Evolutionary conservation across 805 yeast genomes (phyloP), one percentile per base, ranked within the genome.

Genomic region (Jamesozyma gamospora): DNA sequence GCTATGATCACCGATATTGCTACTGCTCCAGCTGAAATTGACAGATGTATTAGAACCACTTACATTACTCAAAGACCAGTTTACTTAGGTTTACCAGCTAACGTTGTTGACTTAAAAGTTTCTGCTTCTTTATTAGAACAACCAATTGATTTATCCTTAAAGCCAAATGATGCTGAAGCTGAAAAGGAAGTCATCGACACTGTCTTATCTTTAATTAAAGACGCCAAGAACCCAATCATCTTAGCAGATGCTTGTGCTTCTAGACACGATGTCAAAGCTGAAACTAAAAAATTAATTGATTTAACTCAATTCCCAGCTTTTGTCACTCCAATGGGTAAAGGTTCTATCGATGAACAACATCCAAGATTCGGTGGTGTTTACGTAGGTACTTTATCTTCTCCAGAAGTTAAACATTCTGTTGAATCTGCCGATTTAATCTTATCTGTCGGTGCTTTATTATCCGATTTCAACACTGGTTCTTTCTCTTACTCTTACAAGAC

Each of bases 251-350:
- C 94, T 35, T 84, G 95, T 71, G 85, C 88, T 44, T 66, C 79
- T 36, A 74, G 94, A 66, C 94, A 84, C 65, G 67, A 70, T 48
- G 82, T 79, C 48, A 71, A 70, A 55, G 62, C 62, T n/a, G 84
- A 79, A 62, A 79, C 82, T 44, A 67, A 64, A 45, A 63, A 70
- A 50, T 71, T 84, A 57, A 79, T 80, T 37, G 72, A 74, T 41
- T 59, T 66, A 43, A 82, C 94, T 36, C 76, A 80, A 60, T 83
- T 77, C 77, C 90, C 92, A 34, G 79, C 81, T 36, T 84, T 76
- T 63, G 80, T 80, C 41, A 85, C 95, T 39, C 94, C 95, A 52
- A 82, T 84, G 92, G 95, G 94, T 64, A 84, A 84, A 64, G 81
- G 86, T 44, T 69, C 76, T 19, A 75, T 83, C 51, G 77, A 81